Evolutionary conservation across 768 basidiomycete genomes (phyloP), one percentile per base, ranked within the genome.

Genomic region (Mycena sanguinolenta): DNA sequence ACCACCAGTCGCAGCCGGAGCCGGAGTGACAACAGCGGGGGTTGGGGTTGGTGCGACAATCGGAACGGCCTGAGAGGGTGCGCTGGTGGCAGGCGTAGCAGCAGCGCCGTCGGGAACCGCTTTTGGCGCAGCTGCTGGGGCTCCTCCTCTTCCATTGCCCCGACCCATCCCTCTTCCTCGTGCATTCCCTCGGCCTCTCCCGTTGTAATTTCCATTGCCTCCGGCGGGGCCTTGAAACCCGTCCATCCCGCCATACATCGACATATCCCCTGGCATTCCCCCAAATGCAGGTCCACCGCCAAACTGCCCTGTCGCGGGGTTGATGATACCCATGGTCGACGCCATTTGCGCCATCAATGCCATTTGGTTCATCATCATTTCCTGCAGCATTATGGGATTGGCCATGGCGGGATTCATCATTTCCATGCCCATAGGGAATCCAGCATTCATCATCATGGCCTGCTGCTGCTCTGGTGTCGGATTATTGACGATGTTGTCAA

Each of bases 261-360:
- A 82, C 84, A 88, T 86, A 67, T 90, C 89, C 16, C 82, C 84
- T 16, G 82, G 86, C 80, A 84, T 88, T 63, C 72, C 81, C 60
- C 84, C 86, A 77, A 89, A 89, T 23, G 86, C 89, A 30, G 86
- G 89, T 12, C 61, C 70, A 61, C 82, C n/a, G n/a, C n/a, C 84
- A 81, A 88, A 89, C 75, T 89, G 90, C 12, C 86, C 89, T 13
- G 86, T 83, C 27, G 81, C 77, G 16, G 91, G 88, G 74, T 88
- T 89, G 73, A 94, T 85, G 79, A 95, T 91, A 32, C 91, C 93
- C 88, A 95, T 92, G 39, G 89, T 91, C 34, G 90, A 86, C 49
- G 94, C 93, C 91, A 97, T 94, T 82, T 96, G 95, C 64, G 93
- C 90, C 96, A 97, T 96, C 76, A 97, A 86, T 30, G 94, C 92